Conservation (phyloP, 176 grass and related monocot genomes). For the Themeda triandra region DNA sequence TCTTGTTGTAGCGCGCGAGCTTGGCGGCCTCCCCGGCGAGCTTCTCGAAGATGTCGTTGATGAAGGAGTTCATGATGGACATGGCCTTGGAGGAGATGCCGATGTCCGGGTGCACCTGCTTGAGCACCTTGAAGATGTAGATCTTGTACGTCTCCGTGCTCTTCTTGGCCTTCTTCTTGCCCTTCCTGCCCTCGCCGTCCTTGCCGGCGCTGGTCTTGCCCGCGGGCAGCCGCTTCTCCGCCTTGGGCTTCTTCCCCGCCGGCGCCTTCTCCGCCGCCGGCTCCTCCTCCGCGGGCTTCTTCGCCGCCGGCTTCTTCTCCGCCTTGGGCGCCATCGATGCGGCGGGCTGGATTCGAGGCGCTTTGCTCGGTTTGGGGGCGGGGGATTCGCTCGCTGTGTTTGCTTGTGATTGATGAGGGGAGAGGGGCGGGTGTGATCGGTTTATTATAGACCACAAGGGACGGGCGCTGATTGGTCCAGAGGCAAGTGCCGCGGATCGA, state of each 20-base stretch:
- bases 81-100: conserved; percentile 47
- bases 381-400: background rate
- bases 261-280: background rate
- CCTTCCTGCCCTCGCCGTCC: conserved; percentile 22
- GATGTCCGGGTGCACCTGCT: conserved; percentile 34
- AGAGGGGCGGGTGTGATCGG: background rate
- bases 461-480: background rate
- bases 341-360: background rate
- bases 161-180: conserved; percentile 37
- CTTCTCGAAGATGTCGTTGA: conserved; percentile 72
- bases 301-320: conserved; percentile 4
- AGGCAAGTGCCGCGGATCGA: background rate
- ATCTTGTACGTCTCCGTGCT: conserved; percentile 28
- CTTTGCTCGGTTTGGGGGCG: background rate
- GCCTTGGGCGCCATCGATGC: background rate
- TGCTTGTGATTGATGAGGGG: background rate
- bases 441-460: background rate
- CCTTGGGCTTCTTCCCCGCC: conserved; percentile 11
- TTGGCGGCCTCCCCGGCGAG: conserved; percentile 33
- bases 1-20: conserved; percentile 49
- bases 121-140: conserved; percentile 37
- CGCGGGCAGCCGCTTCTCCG: conserved; percentile 1
- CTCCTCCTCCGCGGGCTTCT: conserved; percentile 3
- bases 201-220: conserved; percentile 2
- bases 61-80: conserved; percentile 66